Evolutionary conservation across 108 stramenopile species (phyloP), one percentile per base, ranked within the genome.

Genomic region (Cylindrotheca closterium): DNA sequence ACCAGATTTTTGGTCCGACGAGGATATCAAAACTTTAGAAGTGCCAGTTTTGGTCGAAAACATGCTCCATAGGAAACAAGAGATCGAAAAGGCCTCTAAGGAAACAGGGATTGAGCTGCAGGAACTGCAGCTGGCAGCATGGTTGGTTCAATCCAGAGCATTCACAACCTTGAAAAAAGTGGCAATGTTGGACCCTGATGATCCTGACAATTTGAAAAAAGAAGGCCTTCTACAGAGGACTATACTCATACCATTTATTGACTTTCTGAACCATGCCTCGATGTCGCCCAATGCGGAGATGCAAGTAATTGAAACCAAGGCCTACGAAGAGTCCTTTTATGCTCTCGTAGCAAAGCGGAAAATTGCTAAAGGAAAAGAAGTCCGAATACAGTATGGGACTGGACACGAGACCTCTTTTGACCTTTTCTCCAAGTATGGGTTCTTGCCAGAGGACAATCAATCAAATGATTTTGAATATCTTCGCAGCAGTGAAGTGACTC

Each of bases 1-100:
- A 25, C 78, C 78, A 27, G 72, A 79, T 27, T 79, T 70, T 79
- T 79, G 68, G 62, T 53, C 61, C 2, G 30, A 51, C 12, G 25
- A 47, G 2, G 68, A 79, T 19, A 64, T 79, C n/a, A 31, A 63
- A 29, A n/a, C 47, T 59, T 25, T 79, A 30, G 62, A 73, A 37
- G 54, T 67, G 19, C 78, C 78, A 21, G 1, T 2, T 0, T 28
- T 67, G 4, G 45, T 73, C 21, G 47, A 66, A 30, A 27, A 50
- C 7, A 53, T 63, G 23, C 33, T 56, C 62, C 2, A 46, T 50
- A 48, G 73, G 52, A 57, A 45, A 31, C 15, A 52, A 48, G 8
- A 25, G 1, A 47, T 67, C 29, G 55, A 51, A 61, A 47, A 0
- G 18, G 15, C 65, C 46, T 47, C 30, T 0, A 24, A 42, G 8